These are phyloP conservation scores for Vitis hybrid DNA, from an alignment of 177 flowering plant species.

Conservation along the genomic window DNA sequence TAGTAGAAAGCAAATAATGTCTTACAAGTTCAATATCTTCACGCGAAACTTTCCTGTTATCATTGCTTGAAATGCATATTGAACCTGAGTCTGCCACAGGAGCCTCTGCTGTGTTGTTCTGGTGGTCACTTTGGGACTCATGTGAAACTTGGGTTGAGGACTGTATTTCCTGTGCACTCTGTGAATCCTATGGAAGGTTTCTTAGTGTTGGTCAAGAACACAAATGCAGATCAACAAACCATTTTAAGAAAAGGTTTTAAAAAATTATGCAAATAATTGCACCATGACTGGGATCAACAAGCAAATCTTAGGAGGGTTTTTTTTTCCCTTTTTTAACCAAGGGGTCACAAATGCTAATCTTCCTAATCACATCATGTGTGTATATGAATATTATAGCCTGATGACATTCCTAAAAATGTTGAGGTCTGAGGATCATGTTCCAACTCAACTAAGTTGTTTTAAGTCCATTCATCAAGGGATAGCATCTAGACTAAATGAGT, in stretches of 20 bases:
- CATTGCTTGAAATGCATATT: constrained; percentile 71
- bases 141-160: constrained; percentile 61
- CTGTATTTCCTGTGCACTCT: constrained; percentile 53
- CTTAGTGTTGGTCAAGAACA: not conserved
- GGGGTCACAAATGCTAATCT: not conserved
- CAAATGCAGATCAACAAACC: not conserved
- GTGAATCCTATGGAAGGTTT: constrained; percentile 32
- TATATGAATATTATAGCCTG: too few species aligned
- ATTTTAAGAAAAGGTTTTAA: not conserved
- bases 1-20: not conserved
- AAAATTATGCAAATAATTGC: not conserved
- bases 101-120: constrained; percentile 56
- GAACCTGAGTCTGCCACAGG: constrained; percentile 74
- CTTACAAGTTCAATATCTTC: constrained; percentile 95
- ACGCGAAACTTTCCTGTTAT: constrained; percentile 75
- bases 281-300: not conserved
- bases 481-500: not conserved
- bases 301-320: not conserved
- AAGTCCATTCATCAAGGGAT: not conserved
- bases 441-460: not conserved
- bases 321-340: not conserved
- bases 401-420: too few species aligned
- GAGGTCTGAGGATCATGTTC: too few species aligned
- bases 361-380: too few species aligned
- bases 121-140: constrained; percentile 71